Base-by-base conservation (phyloP, 2,329 filamentous ascomycete species). In the Paecilomyces formosus region DNA sequence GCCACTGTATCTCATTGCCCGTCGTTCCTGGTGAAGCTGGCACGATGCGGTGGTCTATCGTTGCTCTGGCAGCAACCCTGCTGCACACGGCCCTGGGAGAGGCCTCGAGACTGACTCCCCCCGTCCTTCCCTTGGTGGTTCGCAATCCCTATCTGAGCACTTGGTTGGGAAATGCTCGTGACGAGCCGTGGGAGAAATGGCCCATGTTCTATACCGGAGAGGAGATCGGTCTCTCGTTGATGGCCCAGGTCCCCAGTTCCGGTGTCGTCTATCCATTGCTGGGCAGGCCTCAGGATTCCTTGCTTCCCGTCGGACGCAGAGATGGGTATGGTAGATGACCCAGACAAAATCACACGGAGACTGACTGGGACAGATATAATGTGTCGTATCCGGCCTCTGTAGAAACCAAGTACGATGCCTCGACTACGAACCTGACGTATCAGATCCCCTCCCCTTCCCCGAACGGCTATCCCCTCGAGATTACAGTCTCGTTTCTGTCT, bases 151-250 rank as follows among this genome's bases (percentile, higher is more conserved):
- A 93, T 67, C 76, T 94, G 4, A 91, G 85, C 69, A 83, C 85
- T n/a, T 91, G 88, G 88, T 78, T 89, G 50, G 66, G 82, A 72
- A 81, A 77, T 90, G 89, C 90, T 49, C 82, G 91, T 64, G 82
- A 88, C 58, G 81, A 81, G 53, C 91, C 91, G 1, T 95, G 90
- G 90, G 82, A 85, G 57, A 83, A 85, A 74, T 96, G 91, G 91
- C 91, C 91, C 24, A 93, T 93, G 72, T 92, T 92, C 72, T 92
- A 87, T 81, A 89, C 87, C 6, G 88, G 89, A 33, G 79, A 85
- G 66, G 81, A 87, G 76, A 73, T 88, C 58, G 86, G 86, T 51
- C 81, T 89, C 62, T 81, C 83, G 6, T 74, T 89, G 55, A 78
- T 89, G 60, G 86, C 85, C 45, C 81, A 83, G 24, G 76, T 88